Percentiles rank a stretch among this genome's conserved stretches.
phyloP scores from a whole-genome alignment of 2,329 filamentous ascomycete genomes.

The Aspergillus awamori region DNA sequence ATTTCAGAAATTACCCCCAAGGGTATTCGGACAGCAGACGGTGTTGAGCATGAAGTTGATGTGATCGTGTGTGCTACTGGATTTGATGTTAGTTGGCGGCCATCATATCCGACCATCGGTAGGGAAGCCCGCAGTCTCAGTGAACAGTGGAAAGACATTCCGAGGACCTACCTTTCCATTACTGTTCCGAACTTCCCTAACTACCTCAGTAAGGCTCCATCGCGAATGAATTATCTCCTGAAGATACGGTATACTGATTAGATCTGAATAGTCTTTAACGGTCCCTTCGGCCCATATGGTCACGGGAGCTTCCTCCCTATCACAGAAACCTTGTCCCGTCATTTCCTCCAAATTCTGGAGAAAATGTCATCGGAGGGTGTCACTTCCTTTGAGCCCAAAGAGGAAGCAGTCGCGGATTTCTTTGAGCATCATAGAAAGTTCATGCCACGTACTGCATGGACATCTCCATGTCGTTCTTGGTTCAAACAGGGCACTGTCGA shows the following conservation, averaged over 20 bases:
- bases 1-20: conserved; percentile 49
- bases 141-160: background rate
- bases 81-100: conserved; percentile 37
- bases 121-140: conserved; percentile 19
- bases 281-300: conserved; percentile 28
- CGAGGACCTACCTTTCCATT: conserved; percentile 24
- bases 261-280: background rate
- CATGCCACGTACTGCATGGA: conserved; percentile 15
- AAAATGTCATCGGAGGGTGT: conserved; percentile 3
- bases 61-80: conserved; percentile 42
- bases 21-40: conserved; percentile 35
- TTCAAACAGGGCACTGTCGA: conserved; percentile 18
- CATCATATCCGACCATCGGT: conserved; percentile 35
- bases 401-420: conserved; percentile 10
- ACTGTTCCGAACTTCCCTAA: conserved; percentile 28
- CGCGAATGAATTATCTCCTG: background rate
- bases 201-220: conserved; percentile 18
- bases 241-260: too few relatives aligned
- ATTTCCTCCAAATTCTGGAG: conserved; percentile 1
- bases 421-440: conserved; percentile 10
- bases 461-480: conserved; percentile 14
- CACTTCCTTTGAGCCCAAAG: background rate
- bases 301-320: conserved; percentile 33
- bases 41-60: conserved; percentile 29
- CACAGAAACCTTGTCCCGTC: conserved; percentile 21